These are phyloP conservation scores for Jaapia argillacea DNA, from an alignment of 768 basidiomycete species.

Conservation along the genomic window DNA sequence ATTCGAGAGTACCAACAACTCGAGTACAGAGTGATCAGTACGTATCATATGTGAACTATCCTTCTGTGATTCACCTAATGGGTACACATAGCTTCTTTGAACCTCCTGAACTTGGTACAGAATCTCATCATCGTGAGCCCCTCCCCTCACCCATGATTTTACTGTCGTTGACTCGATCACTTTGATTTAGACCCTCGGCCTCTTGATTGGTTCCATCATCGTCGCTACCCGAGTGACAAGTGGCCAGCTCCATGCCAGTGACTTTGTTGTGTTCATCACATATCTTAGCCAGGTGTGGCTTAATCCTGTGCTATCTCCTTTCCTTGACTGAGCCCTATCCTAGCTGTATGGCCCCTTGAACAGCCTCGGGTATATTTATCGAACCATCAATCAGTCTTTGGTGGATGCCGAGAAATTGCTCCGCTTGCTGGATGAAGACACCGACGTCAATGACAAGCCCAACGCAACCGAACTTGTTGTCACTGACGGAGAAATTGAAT, in stretches of 20 bases:
- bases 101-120: conserved; percentile 68
- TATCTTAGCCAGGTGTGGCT: conserved; percentile 66
- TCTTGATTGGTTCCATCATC: conserved; percentile 75
- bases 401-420: conserved; percentile 82
- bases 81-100: conserved; percentile 44
- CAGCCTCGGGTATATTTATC: conserved; percentile 72
- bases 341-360: conserved; percentile 69
- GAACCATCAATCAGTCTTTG: conserved; percentile 63
- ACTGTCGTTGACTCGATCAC: neutral
- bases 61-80: neutral
- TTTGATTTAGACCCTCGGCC: conserved; percentile 49
- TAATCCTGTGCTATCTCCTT: neutral
- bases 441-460: conserved; percentile 75
- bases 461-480: conserved; percentile 66
- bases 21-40: conserved; percentile 68
- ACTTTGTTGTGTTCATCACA: conserved; percentile 75
- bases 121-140: conserved; percentile 67
- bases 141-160: neutral
- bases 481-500: conserved; percentile 74
- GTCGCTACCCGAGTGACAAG: conserved; percentile 61
- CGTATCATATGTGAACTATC: conserved; percentile 14
- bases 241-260: conserved; percentile 38
- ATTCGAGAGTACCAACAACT: conserved; percentile 63
- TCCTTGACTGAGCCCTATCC: conserved; percentile 21
- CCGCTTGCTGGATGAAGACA: conserved; percentile 70